phyloP scores from a whole-genome alignment of 345 rosid species.

The Eutrema heterophyllum region DNA sequence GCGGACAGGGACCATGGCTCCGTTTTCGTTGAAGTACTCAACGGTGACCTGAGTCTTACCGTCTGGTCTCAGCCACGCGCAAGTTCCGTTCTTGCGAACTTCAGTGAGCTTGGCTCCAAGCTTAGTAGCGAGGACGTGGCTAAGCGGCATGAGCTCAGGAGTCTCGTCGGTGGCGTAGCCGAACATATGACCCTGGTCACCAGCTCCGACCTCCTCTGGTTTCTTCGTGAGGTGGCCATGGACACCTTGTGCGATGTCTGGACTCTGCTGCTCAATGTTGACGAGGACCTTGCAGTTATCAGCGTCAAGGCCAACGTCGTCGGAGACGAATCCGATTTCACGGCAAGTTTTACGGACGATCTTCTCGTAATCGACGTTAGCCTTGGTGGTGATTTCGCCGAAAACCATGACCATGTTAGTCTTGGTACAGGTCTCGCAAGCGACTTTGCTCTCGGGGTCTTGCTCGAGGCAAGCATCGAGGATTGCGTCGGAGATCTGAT shows the following conservation, averaged over 20 bases:
- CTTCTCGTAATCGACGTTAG: conserved; percentile 59
- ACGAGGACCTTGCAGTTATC: conserved; percentile 65
- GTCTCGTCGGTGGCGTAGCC: conserved; percentile 78
- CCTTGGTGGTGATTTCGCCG: conserved; percentile 72
- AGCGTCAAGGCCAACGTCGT: conserved; percentile 60
- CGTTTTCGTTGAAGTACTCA: conserved; percentile 35
- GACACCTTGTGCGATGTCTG: conserved; percentile 70
- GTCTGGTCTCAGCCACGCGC: conserved; percentile 36
- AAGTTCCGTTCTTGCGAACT: conserved; percentile 48
- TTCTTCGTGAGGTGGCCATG: conserved; percentile 64
- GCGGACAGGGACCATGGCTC: conserved; percentile 39
- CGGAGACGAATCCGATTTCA: conserved; percentile 51
- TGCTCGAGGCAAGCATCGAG: conserved; percentile 66
- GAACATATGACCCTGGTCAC: conserved; percentile 78
- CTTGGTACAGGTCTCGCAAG: conserved; percentile 74
- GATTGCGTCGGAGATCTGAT: conserved; percentile 66
- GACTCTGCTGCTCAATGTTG: conserved; percentile 70
- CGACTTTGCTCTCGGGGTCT: conserved; percentile 74
- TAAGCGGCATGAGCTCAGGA: conserved; percentile 67
- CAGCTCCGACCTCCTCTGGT: conserved; percentile 72
- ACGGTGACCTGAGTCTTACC: conserved; percentile 40
- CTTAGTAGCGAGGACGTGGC: conserved; percentile 68
- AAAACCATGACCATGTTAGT: conserved; percentile 82
- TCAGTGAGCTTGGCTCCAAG: conserved; percentile 73
- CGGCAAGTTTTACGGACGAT: conserved; percentile 73